Evolutionary conservation across 768 basidiomycete genomes (phyloP).

Genomic region (Xerocomellus intermedius): DNA sequence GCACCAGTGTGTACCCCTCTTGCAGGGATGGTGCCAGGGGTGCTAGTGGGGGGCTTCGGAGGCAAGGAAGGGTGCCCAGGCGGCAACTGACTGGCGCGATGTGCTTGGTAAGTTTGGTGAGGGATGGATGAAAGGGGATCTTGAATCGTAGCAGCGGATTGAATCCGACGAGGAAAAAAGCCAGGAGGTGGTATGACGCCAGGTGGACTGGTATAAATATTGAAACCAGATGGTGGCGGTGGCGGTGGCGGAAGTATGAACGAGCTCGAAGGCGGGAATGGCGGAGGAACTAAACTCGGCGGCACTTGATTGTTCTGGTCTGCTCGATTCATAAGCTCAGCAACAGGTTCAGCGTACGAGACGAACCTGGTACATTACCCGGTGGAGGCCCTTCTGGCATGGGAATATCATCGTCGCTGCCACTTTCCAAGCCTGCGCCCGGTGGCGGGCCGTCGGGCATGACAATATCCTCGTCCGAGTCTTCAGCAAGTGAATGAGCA

Average conservation of each 20-base stretch:
- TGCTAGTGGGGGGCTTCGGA: constrained; percentile 35
- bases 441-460: constrained; percentile 67
- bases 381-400: constrained; percentile 86
- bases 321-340: constrained; percentile 5
- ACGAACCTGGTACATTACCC: constrained; percentile 24
- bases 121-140: constrained; percentile 77
- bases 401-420: constrained; percentile 77
- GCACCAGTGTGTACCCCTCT: constrained; percentile 46
- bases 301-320: constrained; percentile 6
- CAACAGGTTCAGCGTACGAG: background rate
- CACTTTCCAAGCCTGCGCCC: constrained; percentile 36
- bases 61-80: constrained; percentile 45
- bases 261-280: constrained; percentile 24
- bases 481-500: constrained; percentile 7
- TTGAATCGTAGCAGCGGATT: constrained; percentile 56
- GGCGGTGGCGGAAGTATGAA: constrained; percentile 18
- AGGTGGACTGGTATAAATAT: constrained; percentile 6
- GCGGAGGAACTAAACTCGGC: background rate
- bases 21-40: constrained; percentile 43
- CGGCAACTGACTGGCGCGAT: constrained; percentile 45
- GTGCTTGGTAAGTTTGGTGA: constrained; percentile 76
- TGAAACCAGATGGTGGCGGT: constrained; percentile 12
- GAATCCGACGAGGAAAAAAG: constrained; percentile 58
- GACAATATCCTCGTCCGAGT: constrained; percentile 56
- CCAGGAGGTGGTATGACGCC: constrained; percentile 54